Base-by-base conservation (phyloP, 176 grass and related monocot species). In the Rhynchospora tenuis region DNA sequence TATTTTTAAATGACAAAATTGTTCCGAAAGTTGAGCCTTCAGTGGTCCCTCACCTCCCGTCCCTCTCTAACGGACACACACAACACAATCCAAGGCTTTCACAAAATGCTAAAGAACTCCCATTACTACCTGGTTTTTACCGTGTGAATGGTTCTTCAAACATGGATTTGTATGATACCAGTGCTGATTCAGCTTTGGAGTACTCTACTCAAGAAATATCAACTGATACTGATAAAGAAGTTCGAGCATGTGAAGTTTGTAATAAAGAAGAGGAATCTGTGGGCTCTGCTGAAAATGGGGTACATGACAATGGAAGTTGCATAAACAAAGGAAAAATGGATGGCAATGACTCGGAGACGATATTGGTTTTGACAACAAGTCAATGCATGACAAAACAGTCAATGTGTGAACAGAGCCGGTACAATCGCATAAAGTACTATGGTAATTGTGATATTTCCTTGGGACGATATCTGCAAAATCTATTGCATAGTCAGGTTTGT, bases 381-480 rank as follows among this genome's bases (percentile, higher is more conserved):
- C 95, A 90, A 76, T 98, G 92, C 79, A 85, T 86, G 65, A 47
- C 72, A 54, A 98, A 94, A 61, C 87, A 92, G 54, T 80, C 81
- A 84, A 62, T 94, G 64, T 98, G 92, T 85, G 92, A 94, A 64
- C 89, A 93, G 86, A 92, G 87, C 68, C 92, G 92, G 82, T 83
- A 94, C 74, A 92, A 84, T 26, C 92, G 95, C 43, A 94, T 98
- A 81, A 93, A 89, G 56, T 98, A 98, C 80, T 94, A 98, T 55
- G 95, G 95, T 11, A 79, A 94, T 63, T 92, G 90, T 56, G 90
- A 98, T 24, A 84, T 93, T 38, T 98, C 95, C 51, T 84, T 98
- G 61, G 95, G 95, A 57, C 83, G 90, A 55, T 98, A 87, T 89
- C 87, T 94, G 90, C 87, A 86, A 87, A 91, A 98, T 79, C 89